Evolutionary conservation across 768 basidiomycete genomes (phyloP), one percentile per base, ranked within the genome.

Genomic region (Austroboletus festivus): DNA sequence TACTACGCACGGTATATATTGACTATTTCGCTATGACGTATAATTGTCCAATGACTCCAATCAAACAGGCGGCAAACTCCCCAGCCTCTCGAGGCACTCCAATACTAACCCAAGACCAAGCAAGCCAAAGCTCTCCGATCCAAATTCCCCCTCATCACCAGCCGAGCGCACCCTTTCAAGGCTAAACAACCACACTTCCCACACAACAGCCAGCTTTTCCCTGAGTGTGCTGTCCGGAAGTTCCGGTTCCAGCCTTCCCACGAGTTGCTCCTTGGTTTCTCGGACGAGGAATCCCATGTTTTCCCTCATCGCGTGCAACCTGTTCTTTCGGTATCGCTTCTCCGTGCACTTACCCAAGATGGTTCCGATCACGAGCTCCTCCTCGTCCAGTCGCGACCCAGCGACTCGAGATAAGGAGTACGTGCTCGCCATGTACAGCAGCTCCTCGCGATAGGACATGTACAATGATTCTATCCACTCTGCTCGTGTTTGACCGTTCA

Each of bases 341-440:
- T 89, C 80, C 1, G 78, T 68, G 57, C 83, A 87, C 50, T 82
- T 82, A 2, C 81, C 85, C 38, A 89, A 66, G 48, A 92, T 92
- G 0, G 83, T 82, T 18, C 87, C 88, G 24, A 82, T 67, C 1
- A 89, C 83, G 20, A 89, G 73, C 57, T 92, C 89, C 42, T 85
- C 83, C 59, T 92, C 89, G 6, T 73, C 64, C 28, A 92, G 71
- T 24, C 74, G 74, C 8, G 72, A 72, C 9, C 77, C 80, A 1
- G 81, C 74, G 9, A 71, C 67, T 45, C 77, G 75, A 9, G 84
- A 79, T 10, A 90, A 65, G 0, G 82, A 79, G 59, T 88, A 86
- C 0, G 83, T 84, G 15, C 74, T 67, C 51, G 82, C 79, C 46
- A 89, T 85, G 61, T 89, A 91, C 15, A 73, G 66, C 50, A 92